Conservation (phyloP, 1,284 basidiomycete genomes). For the Papiliotrema laurentii region DNA sequence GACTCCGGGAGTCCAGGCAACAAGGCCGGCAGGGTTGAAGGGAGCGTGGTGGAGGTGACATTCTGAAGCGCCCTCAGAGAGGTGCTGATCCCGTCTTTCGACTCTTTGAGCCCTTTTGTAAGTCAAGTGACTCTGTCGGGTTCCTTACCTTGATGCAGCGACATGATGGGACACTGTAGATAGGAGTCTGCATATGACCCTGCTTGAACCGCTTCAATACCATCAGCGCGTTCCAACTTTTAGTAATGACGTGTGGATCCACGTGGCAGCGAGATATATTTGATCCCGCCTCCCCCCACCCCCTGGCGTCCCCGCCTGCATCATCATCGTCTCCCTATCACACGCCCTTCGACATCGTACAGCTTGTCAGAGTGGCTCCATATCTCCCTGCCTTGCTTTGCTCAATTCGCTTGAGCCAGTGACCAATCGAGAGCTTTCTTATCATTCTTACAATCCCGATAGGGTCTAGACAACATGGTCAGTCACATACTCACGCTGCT, state of each 20-base stretch:
- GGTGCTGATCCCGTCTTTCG: background rate
- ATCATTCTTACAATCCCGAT: background rate
- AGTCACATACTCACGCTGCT: background rate
- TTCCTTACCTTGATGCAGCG: background rate
- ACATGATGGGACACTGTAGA: too few species aligned
- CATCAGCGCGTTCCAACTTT: too few species aligned
- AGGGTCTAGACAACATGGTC: background rate
- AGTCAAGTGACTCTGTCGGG: too few species aligned
- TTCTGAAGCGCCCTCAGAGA: background rate
- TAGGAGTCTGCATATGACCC: too few species aligned
- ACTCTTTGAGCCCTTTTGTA: background rate
- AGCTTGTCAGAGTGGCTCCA: too few species aligned
- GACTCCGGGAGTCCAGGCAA: constrained; percentile 23
- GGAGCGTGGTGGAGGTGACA: background rate
- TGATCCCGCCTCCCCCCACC: too few species aligned
- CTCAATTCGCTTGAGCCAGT: too few species aligned
- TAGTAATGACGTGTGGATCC: background rate
- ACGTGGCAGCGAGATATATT: background rate
- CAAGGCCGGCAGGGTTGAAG: constrained; percentile 10
- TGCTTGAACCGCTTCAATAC: too few species aligned
- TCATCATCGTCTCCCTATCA: too few species aligned
- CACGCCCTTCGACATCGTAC: too few species aligned
- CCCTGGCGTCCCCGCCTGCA: background rate
- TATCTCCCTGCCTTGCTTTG: too few species aligned
- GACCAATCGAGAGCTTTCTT: too few species aligned